Evolutionary conservation across 345 rosid species (phyloP).

Genomic region (Jatropha curcas): DNA sequence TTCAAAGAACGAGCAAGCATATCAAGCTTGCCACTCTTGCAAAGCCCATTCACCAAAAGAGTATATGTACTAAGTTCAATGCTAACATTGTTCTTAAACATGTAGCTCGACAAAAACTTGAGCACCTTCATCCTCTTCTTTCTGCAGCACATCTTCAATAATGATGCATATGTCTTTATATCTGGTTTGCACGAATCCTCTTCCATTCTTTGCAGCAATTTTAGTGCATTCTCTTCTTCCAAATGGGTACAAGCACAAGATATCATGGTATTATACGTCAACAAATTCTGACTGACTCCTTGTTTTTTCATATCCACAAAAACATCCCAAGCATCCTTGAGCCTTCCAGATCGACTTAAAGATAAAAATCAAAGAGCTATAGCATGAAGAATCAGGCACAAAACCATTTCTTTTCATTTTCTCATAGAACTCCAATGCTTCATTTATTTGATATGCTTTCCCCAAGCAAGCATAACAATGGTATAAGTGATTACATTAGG

Average conservation of each 20-base stretch:
- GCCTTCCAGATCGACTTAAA: conserved; percentile 67
- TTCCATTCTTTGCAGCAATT: conserved; percentile 66
- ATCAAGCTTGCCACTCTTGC: conserved; percentile 58
- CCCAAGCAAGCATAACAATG: conserved; percentile 71
- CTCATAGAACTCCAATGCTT: conserved; percentile 68
- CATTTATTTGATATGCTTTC: conserved; percentile 59
- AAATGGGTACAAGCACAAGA: conserved; percentile 52
- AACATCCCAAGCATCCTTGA: conserved; percentile 61
- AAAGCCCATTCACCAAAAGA: conserved; percentile 56
- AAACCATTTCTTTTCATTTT: conserved; percentile 67
- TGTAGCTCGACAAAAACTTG: conserved; percentile 54
- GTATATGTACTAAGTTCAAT: conserved; percentile 56
- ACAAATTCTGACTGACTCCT: conserved; percentile 52
- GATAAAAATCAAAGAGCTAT: conserved; percentile 62
- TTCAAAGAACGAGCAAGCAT: conserved; percentile 67
- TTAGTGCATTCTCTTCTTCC: conserved; percentile 57
- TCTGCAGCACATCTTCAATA: conserved; percentile 70
- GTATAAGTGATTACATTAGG: conserved; percentile 68
- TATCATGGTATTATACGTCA: conserved; percentile 63
- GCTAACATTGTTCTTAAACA: conserved; percentile 66
- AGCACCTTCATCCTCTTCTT: conserved; percentile 73
- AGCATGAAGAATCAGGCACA: conserved; percentile 63
- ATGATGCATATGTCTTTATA: conserved; percentile 55
- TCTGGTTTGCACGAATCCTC: conserved; percentile 61
- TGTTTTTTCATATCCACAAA: conserved; percentile 74